Evolutionary conservation across 1,284 basidiomycete genomes (phyloP), one percentile per base, ranked within the genome.

Genomic region (Erythrobasidium hasegawianum): DNA sequence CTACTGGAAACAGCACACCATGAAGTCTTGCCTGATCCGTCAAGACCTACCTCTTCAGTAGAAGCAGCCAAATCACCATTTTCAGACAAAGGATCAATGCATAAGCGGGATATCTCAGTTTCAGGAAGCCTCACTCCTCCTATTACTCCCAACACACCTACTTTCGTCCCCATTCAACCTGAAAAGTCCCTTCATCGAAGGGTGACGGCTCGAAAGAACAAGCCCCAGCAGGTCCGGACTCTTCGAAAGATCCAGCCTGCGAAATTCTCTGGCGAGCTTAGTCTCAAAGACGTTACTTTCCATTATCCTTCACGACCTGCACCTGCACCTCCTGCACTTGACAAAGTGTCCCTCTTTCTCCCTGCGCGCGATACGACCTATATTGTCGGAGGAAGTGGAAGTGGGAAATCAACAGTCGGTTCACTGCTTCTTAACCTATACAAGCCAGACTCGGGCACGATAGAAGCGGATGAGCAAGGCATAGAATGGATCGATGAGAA

Each of bases 371-470:
- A 97, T 77, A 90, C 83, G 20, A 96, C 94, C 0, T 97, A 92
- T 78, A 87, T 97, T 72, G 90, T 97, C 60, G 95, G 94, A 55
- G 85, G 87, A 1, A 91, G 88, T 1, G 93, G 94, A 1, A 89
- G 87, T 1, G 93, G 94, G 43, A 97, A 98, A 79, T 89, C 87
- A 18, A 97, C 92, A 0, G 82, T 97, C 68, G 89, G 89, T 0
- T 84, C 87, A 65, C 82, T 96, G 1, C 81, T 97, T 0, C 81
- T 93, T 22, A 83, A 88, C 9, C 81, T 95, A 76, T 97, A 97
- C 80, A 70, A 72, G 41, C 72, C 76, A 11, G 67, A 74, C 11
- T 14, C 57, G 3, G 80, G 80, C 0, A 71, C 75, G 4, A 84
- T 97, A 57, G 81, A 84, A 41, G 79, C 97, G 39, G 95, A 97